Evolutionary conservation across 345 rosid genomes (phyloP).

Genomic region (Capsella bursapastoris): DNA sequence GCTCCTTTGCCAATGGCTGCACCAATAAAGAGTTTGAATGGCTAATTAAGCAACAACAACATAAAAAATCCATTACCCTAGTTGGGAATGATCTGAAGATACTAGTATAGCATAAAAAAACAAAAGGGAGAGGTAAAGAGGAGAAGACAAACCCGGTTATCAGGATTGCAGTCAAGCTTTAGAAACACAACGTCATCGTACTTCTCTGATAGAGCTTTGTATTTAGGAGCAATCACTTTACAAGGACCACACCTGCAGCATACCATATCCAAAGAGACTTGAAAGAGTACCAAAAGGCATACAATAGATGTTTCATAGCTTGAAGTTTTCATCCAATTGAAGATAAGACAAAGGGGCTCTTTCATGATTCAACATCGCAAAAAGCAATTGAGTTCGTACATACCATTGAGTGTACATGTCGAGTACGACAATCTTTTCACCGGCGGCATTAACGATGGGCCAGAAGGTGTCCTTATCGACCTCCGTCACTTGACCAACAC

Average conservation of each 20-base stretch:
- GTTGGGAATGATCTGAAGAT: too few species aligned
- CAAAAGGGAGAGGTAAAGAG: neutral
- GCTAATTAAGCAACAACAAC: neutral
- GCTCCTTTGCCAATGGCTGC: slow-evolving; percentile 94
- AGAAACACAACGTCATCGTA: slow-evolving; percentile 83
- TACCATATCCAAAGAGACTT: neutral
- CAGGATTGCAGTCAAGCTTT: slow-evolving; percentile 95
- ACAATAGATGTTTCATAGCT: neutral
- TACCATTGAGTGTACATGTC: slow-evolving; percentile 99
- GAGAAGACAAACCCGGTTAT: slow-evolving; percentile 65
- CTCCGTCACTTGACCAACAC: slow-evolving; percentile 89
- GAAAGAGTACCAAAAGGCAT: too few species aligned
- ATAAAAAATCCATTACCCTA: too few species aligned
- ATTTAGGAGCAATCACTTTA: slow-evolving; percentile 91
- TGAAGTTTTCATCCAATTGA: neutral
- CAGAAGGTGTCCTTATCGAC: slow-evolving; percentile 89
- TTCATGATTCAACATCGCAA: neutral
- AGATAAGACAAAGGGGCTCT: neutral
- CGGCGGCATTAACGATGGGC: slow-evolving; percentile 91
- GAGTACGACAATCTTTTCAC: slow-evolving; percentile 83
- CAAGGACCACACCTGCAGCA: slow-evolving; percentile 91
- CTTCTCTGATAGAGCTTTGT: slow-evolving; percentile 74
- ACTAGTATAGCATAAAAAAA: too few species aligned
- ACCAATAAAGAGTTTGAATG: slow-evolving; percentile 21
- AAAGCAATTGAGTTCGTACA: neutral